Evolutionary conservation across 2,329 filamentous ascomycete species (phyloP), one percentile per base, ranked within the genome.

Genomic region (Aspergillus sergii): DNA sequence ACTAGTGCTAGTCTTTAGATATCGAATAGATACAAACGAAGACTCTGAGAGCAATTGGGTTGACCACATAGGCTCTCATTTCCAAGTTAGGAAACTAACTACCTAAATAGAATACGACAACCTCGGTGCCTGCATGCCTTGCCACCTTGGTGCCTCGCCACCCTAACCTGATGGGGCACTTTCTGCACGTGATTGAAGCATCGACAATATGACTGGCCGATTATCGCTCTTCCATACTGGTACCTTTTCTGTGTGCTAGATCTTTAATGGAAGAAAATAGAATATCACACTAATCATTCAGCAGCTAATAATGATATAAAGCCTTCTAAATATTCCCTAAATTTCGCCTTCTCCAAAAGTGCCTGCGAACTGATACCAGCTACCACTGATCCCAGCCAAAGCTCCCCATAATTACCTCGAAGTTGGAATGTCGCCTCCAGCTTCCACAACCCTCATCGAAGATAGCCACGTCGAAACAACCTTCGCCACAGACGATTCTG

Each of bases 391-490:
- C 11, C 4, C 51, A 5, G 32, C 21, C 32, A 55, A 55, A 55
- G n/a, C 30, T 32, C 23, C 23, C 6, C 14, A 30, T 7, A 26
- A 36, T 30, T 10, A n/a, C 32, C 32, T 26, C 4, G 32, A 54
- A 54, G 32, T 28, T 11, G 36, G 21, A 62, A 62, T 62, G 60
- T 41, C 60, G n/a, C 56, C 48, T 16, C 34, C 26, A 60, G 26
- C 32, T 30, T 48, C 34, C 34, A 16, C 14, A 14, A 36, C 34
- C 34, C 34, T 19, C 34, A 26, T 57, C 48, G 48, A 51, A 9
- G 28, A 51, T 12, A 9, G 34, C 28, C 19, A 7, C 16, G 3
- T 50, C 48, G 26, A 51, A 34, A n/a, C 48, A 51, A 5, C 21
- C 28, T 19, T 51, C 28, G 19, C 28, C 28, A 43, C 10, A 12